Base-by-base conservation (phyloP, 306 rosid genomes). In the Sechiopsis laciniata region DNA sequence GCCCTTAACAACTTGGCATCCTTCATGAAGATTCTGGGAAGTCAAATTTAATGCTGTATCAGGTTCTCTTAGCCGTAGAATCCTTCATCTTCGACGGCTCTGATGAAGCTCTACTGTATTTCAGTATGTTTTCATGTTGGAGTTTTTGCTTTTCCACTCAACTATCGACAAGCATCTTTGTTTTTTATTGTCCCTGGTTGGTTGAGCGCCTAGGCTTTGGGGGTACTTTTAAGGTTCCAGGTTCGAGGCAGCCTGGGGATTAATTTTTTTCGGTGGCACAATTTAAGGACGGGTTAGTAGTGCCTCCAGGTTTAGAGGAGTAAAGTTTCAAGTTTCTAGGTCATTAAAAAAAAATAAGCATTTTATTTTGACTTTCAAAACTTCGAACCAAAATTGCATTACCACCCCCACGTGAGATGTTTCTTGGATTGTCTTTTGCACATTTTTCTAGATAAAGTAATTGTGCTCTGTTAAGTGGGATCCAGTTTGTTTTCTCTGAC, bases 321-420 rank as follows among this genome's bases (percentile, higher is more conserved):
- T 5, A 32, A 4, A 32, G n/a, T n/a, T n/a, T n/a, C n/a, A n/a
- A n/a, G n/a, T 26, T 26, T 26, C 29, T 2, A 2, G 29, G 29
- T 26, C 29, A 26, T 26, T 26, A 26, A 26, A 26, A 26, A 26
- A 26, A 26, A 26, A n/a, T n/a, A 26, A 26, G 29, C 29, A 26
- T 26, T 26, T 26, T 26, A 2, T 26, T 26, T 26, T 55, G 2
- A 45, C 0, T 52, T 4, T 42, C 8, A 19, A 32, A 37, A 15
- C 71, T 16, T 45, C 8, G 7, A 35, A 65, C 4, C 16, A 42
- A 17, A 40, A 40, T 66, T 29, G 67, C 54, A 10, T 66, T 5
- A 9, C 52, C 26, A 42, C 19, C 55, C 24, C 72, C 72, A 67
- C 55, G 72, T 45, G 72, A 67, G 72, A 67, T 67, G 72, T 46